These are phyloP conservation scores for Setaria italica DNA, from an alignment of 202 grass and related monocot species.

Conservation along the genomic window DNA sequence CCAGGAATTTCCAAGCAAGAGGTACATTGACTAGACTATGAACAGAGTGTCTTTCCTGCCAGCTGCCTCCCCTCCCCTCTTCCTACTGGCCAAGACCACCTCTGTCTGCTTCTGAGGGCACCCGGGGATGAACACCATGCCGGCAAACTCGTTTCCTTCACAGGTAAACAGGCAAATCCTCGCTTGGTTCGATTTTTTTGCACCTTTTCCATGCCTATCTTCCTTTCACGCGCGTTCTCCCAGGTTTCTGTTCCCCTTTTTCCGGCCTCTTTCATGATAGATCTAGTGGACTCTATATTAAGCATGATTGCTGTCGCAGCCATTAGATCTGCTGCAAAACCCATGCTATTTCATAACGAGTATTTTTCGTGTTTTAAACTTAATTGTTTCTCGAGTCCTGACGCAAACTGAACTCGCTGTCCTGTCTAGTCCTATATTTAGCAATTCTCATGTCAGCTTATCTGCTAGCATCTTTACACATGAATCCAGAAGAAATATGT, in stretches of 20 bases:
- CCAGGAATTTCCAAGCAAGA: neutral
- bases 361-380: neutral
- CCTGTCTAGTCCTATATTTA: neutral
- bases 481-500: neutral
- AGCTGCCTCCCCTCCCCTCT: neutral
- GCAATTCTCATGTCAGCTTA: neutral
- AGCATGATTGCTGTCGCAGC: neutral
- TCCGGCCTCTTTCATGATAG: neutral
- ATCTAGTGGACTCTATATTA: neutral
- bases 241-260: neutral
- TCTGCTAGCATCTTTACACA: neutral
- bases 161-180: constrained; percentile 10
- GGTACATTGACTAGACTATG: neutral
- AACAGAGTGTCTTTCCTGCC: neutral
- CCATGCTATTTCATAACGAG: constrained; percentile 3
- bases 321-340: neutral
- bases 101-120: neutral
- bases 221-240: neutral
- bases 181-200: neutral
- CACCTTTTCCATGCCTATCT: neutral
- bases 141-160: neutral
- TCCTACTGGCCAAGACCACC: neutral
- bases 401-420: neutral
- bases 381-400: neutral
- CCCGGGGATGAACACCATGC: neutral